phyloP scores from a whole-genome alignment of 116 monocot species.

The Dioscorea cayenensis region DNA sequence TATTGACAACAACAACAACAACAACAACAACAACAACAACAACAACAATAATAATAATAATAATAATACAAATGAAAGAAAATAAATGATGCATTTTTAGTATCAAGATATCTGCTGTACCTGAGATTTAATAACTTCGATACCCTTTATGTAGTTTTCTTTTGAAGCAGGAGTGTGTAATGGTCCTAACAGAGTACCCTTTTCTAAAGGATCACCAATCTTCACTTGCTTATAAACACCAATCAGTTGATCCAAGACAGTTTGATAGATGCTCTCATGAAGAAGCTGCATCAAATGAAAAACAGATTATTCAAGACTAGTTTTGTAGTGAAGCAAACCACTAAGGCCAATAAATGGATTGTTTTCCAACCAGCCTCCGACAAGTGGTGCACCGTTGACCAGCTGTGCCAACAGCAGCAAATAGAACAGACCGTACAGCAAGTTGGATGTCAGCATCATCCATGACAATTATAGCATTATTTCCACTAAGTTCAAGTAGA shows the following conservation, averaged over 20 bases:
- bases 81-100: neutral
- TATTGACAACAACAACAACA: too few species aligned
- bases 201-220: constrained; percentile 85
- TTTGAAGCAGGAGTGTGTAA: constrained; percentile 82
- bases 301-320: neutral
- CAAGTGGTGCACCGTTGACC: constrained; percentile 98
- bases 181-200: constrained; percentile 82
- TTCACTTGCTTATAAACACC: constrained; percentile 88
- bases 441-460: constrained; percentile 96
- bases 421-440: constrained; percentile 90
- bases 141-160: constrained; percentile 62
- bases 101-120: constrained; percentile 17
- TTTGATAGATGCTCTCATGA: constrained; percentile 83
- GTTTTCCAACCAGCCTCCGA: constrained; percentile 68
- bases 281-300: constrained; percentile 51
- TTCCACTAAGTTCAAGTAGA: constrained; percentile 94
- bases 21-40: too few species aligned
- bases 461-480: constrained; percentile 97
- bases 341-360: neutral
- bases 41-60: neutral
- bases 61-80: neutral
- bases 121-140: constrained; percentile 83
- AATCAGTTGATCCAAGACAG: constrained; percentile 72
- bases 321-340: neutral
- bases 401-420: constrained; percentile 97